phyloP scores from a whole-genome alignment of 2,329 filamentous ascomycete genomes.

The Colletotrichum lentis region DNA sequence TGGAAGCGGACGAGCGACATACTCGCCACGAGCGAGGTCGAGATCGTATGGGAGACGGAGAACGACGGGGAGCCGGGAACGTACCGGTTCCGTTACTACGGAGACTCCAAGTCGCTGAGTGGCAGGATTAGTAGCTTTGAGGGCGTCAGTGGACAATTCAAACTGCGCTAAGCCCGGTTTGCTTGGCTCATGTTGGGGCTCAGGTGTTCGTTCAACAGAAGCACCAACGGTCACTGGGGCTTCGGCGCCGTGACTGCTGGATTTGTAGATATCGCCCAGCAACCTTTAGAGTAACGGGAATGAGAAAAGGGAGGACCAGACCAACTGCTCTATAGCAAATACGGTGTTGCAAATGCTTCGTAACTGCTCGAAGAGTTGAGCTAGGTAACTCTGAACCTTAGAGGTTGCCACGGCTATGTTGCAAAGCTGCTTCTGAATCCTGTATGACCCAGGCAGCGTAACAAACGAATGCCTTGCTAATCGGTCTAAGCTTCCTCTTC shows the following conservation, averaged over 20 bases:
- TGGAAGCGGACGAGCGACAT: conserved; percentile 79
- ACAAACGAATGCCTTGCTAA: too few species aligned
- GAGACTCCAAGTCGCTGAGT: conserved; percentile 74
- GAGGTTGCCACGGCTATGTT: not conserved
- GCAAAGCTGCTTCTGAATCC: not conserved
- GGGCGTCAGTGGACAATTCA: conserved; percentile 67
- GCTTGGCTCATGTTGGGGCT: not conserved
- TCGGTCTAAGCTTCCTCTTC: too few species aligned
- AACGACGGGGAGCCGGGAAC: conserved; percentile 64
- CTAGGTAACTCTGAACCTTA: not conserved
- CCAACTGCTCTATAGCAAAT: not conserved
- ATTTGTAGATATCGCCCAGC: not conserved
- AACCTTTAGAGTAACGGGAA: not conserved
- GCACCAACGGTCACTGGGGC: not conserved
- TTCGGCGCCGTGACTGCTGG: not conserved
- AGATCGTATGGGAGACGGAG: conserved; percentile 81
- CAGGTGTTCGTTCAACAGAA: not conserved
- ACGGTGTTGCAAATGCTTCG: not conserved
- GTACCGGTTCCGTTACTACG: conserved; percentile 83
- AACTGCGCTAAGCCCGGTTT: conserved; percentile 21
- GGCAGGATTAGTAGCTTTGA: conserved; percentile 74
- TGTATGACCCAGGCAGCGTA: not conserved
- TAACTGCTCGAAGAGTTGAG: not conserved
- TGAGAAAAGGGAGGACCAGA: not conserved
- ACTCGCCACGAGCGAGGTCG: conserved; percentile 78